Evolutionary conservation across 1,284 basidiomycete genomes (phyloP).

Genomic region (Apiotrichum sp.): DNA sequence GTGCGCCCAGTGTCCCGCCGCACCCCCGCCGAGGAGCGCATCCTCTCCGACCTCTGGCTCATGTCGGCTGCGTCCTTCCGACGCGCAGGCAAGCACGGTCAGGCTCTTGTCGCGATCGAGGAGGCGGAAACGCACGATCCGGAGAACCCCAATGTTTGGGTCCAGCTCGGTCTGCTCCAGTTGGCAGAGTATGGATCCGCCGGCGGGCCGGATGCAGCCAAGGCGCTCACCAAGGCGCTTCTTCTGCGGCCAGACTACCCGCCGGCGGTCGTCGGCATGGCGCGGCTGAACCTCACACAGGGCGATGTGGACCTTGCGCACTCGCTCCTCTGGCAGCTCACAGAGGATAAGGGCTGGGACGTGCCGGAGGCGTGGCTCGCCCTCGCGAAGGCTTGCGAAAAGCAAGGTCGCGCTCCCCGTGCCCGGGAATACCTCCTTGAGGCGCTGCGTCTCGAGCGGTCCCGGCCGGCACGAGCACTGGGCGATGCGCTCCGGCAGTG

Average conservation of each 20-base stretch:
- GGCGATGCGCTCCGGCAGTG: conserved; percentile 32
- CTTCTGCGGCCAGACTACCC: conserved; percentile 72
- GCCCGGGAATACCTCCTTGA: conserved; percentile 68
- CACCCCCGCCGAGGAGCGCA: conserved; percentile 59
- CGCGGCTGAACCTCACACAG: conserved; percentile 60
- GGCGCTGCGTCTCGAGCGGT: conserved; percentile 67
- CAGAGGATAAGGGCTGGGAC: conserved; percentile 65
- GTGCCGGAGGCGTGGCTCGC: conserved; percentile 88
- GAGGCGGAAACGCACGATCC: conserved; percentile 90
- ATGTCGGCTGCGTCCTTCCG: conserved; percentile 92
- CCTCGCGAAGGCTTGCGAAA: conserved; percentile 68
- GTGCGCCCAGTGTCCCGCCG: conserved; percentile 29
- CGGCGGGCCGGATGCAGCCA: not conserved
- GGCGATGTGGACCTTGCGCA: conserved; percentile 58
- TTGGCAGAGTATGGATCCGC: conserved; percentile 35
- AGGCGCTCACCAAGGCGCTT: conserved; percentile 71
- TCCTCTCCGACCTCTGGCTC: conserved; percentile 85
- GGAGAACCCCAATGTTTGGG: conserved; percentile 83
- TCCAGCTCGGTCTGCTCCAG: conserved; percentile 80
- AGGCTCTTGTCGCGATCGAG: conserved; percentile 82
- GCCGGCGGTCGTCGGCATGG: conserved; percentile 67
- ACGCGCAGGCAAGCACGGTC: conserved; percentile 77
- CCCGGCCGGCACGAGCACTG: conserved; percentile 38
- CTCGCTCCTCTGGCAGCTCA: conserved; percentile 53
- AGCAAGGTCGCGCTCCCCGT: conserved; percentile 61